Evolutionary conservation across 1,284 basidiomycete species (phyloP).

Genomic region (Microbotryum silenes-acaulis): DNA sequence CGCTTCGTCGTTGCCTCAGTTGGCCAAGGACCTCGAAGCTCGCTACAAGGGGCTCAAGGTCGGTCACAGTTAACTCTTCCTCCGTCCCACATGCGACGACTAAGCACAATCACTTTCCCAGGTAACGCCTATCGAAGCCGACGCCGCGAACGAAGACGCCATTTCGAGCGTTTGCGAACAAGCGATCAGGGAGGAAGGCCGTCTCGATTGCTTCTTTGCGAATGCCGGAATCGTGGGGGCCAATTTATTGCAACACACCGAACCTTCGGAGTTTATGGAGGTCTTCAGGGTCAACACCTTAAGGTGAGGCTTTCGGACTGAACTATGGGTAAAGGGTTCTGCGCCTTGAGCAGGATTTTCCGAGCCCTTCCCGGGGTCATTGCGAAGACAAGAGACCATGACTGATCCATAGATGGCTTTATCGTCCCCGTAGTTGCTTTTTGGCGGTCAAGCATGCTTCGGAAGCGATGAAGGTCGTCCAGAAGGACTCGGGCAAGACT

Average conservation of each 20-base stretch:
- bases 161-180: conserved; percentile 62
- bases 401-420: background rate
- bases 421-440: conserved; percentile 56
- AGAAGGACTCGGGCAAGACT: conserved; percentile 52
- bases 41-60: conserved; percentile 73
- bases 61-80: conserved; percentile 13
- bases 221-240: conserved; percentile 53
- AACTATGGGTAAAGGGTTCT: too few species aligned
- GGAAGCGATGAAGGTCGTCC: conserved; percentile 63
- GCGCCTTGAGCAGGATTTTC: background rate
- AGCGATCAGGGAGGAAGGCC: conserved; percentile 69
- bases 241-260: conserved; percentile 49
- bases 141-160: conserved; percentile 71
- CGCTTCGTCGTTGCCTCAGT: conserved; percentile 58
- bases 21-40: conserved; percentile 59
- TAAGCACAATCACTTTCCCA: conserved; percentile 36
- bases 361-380: background rate
- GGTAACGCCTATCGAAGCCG: conserved; percentile 64
- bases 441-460: conserved; percentile 83
- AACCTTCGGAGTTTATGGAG: conserved; percentile 62
- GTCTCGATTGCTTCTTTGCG: conserved; percentile 87
- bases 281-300: conserved; percentile 71
- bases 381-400: background rate
- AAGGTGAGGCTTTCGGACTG: conserved; percentile 51
- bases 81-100: too few species aligned